Evolutionary conservation across 2,329 filamentous ascomycete genomes (phyloP), one percentile per base, ranked within the genome.

Genomic region (Cladosporium phlei): DNA sequence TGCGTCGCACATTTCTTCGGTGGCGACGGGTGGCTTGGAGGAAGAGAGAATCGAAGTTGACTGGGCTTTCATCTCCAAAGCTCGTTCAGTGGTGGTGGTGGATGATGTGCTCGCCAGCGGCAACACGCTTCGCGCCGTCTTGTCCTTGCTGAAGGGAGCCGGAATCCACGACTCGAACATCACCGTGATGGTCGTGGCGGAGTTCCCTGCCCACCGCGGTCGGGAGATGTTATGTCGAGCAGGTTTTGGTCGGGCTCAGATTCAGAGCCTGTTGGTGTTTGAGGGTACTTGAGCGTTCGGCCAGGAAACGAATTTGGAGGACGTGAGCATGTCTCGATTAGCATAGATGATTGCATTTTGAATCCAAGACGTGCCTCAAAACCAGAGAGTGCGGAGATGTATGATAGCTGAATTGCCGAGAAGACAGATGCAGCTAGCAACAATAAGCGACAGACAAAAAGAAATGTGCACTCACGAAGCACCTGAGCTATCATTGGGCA

Each of bases 91-190:
- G 10, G 66, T 82, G n/a, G 69, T 82, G 0, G 68, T 83, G 4
- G 79, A 83, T 49, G 79, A 83, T 60, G 77, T 80, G 21, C 70
- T 83, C 47, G 69, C 79, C 5, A 76, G 73, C 0, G 78, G 77
- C 1, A 53, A 68, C 52, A 82, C 78, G 2, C 69, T 82, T 28
- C 73, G 66, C 58, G 76, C 75, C 5, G 67, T 79, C 25, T 54
- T 83, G 25, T 52, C 67, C 52, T 62, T 83, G 2, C 57, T 82
- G 20, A 11, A 30, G 1, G 38, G 74, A 54, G 69, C 65, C 11
- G 71, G 72, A 0, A 51, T 80, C 12, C 7, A 35, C n/a, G 27
- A 48, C 0, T 64, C 71, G 30, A 12, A 71, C 51, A 49, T 80
- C 17, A 66, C 52, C 3, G 59, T 79, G n/a, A 67, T 79, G 65